phyloP scores from a whole-genome alignment of 805 yeast genomes.

The Tetrapisispora pingtungensis region DNA sequence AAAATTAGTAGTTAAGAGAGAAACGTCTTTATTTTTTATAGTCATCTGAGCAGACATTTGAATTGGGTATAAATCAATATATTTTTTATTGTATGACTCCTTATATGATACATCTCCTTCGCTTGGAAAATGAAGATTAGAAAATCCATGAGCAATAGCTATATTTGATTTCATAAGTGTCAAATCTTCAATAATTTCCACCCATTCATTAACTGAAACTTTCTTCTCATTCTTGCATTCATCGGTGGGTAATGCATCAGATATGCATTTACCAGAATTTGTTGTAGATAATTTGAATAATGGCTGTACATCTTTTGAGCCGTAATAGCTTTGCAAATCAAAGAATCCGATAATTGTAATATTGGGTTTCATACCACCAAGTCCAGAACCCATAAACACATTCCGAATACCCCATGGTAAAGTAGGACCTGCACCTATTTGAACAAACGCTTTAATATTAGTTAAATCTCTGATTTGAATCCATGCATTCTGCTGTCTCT shows the following conservation, averaged over 20 bases:
- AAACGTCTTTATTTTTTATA: conserved; percentile 16
- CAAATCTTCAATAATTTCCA: conserved; percentile 82
- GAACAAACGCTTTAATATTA: conserved; percentile 86
- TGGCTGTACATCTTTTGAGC: not conserved
- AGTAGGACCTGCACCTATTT: conserved; percentile 77
- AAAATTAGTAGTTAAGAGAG: conserved; percentile 73
- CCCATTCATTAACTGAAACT: conserved; percentile 75
- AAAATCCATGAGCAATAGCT: conserved; percentile 88
- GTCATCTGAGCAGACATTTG: conserved; percentile 82
- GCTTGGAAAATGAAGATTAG: conserved; percentile 52
- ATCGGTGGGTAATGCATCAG: conserved; percentile 59
- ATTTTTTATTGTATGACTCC: conserved; percentile 24
- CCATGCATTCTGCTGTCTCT: conserved; percentile 75
- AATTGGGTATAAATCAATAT: conserved; percentile 87
- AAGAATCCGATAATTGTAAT: conserved; percentile 87
- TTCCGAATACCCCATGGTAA: conserved; percentile 94
- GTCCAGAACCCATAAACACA: conserved; percentile 82
- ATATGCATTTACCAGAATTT: not conserved
- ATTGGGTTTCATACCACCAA: conserved; percentile 98
- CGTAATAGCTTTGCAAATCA: conserved; percentile 39
- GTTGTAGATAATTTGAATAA: not conserved
- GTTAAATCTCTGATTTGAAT: conserved; percentile 65
- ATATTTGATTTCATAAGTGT: conserved; percentile 82
- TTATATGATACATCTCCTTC: conserved; percentile 25
- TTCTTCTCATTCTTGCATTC: conserved; percentile 59